Percentiles rank a stretch among this genome's conserved stretches.
Conservation (phyloP, 1,284 basidiomycete genomes). For the Leccinum fuscescens region DNA sequence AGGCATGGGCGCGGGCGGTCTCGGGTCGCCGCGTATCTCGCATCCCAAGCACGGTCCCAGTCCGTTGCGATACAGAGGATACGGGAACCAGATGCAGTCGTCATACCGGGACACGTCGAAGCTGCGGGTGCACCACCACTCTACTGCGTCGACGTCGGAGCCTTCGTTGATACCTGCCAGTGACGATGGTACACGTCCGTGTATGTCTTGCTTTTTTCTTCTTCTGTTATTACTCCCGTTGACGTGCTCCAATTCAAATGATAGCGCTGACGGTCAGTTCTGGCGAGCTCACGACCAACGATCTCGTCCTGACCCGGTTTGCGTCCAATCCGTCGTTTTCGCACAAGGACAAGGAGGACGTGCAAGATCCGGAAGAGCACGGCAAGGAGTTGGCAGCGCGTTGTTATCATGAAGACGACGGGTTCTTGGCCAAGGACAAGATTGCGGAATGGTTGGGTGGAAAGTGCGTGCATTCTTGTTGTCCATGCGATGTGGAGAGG, state of each 20-base stretch:
- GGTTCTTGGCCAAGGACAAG: conserved; percentile 82
- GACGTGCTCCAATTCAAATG: conserved; percentile 21
- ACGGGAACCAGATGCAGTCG: conserved; percentile 36
- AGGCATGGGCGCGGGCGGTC: conserved; percentile 19
- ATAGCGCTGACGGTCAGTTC: conserved; percentile 39
- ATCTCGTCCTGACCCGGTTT: conserved; percentile 43
- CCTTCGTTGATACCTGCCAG: conserved; percentile 62
- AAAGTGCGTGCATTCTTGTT: conserved; percentile 52
- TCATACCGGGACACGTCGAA: conserved; percentile 47
- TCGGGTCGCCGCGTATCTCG: conserved; percentile 27
- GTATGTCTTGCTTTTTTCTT: conserved; percentile 38
- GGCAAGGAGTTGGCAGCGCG: conserved; percentile 74
- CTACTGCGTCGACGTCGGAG: conserved; percentile 73
- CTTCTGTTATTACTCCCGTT: conserved; percentile 10
- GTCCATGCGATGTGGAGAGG: not conserved
- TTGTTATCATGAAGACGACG: conserved; percentile 87
- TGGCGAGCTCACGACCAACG: conserved; percentile 52
- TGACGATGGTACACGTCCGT: conserved; percentile 43
- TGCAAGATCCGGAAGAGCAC: conserved; percentile 58
- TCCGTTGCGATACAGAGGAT: conserved; percentile 40
- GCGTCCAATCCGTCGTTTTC: conserved; percentile 45
- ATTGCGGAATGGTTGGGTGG: conserved; percentile 96
- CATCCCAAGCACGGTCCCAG: conserved; percentile 41
- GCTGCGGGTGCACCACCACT: conserved; percentile 50
- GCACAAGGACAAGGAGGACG: conserved; percentile 54